Evolutionary conservation across 2,329 filamentous ascomycete species (phyloP), one percentile per base, ranked within the genome.

Genomic region (Escovopsis sp.): DNA sequence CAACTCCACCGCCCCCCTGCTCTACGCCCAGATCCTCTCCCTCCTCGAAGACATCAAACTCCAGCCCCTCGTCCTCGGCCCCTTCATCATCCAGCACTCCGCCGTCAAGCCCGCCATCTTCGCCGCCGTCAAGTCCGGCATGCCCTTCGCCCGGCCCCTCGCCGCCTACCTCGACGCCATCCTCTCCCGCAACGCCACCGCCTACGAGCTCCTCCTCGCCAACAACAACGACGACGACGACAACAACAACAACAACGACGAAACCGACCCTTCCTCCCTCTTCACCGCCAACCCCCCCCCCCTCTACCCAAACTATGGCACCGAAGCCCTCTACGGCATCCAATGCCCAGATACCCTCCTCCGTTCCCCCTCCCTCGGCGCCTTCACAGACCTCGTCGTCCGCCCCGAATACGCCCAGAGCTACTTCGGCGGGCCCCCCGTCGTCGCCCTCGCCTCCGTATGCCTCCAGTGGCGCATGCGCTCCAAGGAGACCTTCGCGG

Each of bases 401-500:
- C 19, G 19, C 19, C 19, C 5, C 19, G 5, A 21, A 9, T 21
- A 21, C 19, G 19, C 19, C 19, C 13, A n/a, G 13, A 6, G 5
- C 27, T 29, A 29, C 27, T 29, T 29, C 13, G 27, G 5, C 27
- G 19, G 19, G 19, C 19, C 19, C 19, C 19, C 19, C 19, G 19
- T 21, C 19, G 19, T 21, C 19, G 19, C 19, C 19, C 19, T 21
- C 19, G 19, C 19, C 19, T 5, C 19, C 19, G 19, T 13, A 7
- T 35, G 34, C 28, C 17, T 18, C 4, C 27, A 27, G 19, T 35
- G 34, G 34, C 14, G 16, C 19, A 15, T 35, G 27, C 13, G 52
- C 4, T 53, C 60, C 10, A 56, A 53, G 31, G 58, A 60, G 41
- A 45, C 48, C 13, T 58, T 56, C 31, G 43, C 36, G 2, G 54